Evolutionary conservation across 306 rosid genomes (phyloP), one percentile per base, ranked within the genome.

Genomic region (Gynostemma pentaphyllum): DNA sequence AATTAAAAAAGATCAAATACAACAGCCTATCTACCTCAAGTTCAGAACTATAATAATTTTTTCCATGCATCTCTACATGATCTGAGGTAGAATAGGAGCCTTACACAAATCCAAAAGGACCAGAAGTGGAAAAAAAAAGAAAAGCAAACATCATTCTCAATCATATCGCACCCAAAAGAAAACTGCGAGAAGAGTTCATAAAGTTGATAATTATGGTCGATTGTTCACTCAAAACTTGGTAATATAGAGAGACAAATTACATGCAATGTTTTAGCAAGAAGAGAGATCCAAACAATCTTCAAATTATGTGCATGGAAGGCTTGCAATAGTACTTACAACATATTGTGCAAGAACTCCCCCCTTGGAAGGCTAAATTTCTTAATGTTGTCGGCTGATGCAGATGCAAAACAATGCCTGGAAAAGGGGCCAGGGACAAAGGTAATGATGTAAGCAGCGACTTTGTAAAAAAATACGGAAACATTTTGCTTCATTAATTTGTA

Each of bases 321-420:
- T 34, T 56, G 44, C 16, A 18, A 57, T 29, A 29, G 11, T 62
- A 94, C 95, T 83, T 80, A 94, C 99, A 89, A 95, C 99, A 94
- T 94, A 74, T 94, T 94, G 82, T 94, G 99, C n/a, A 72, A 28
- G 80, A 94, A 94, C 53, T 94, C 95, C 72, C 97, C 99, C 70
- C 68, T 86, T 3, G 99, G 97, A 62, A 94, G 97, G 82, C 29
- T 86, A 70, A 88, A 94, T 76, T 94, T 94, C 80, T 94, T 94
- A 63, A 89, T 85, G 77, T 94, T 94, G 80, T 94, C 99, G 59
- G 99, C 99, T 11, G 99, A 94, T 47, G 99, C 99, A 70, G 99
- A 94, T 63, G 99, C 97, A 72, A 94, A 94, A 79, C 86, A 70
- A 64, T 88, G 75, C 84, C 99, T 94, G 76, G 27, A 77, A 18